Base-by-base conservation (phyloP, 345 rosid species). In the Citrus sp. region DNA sequence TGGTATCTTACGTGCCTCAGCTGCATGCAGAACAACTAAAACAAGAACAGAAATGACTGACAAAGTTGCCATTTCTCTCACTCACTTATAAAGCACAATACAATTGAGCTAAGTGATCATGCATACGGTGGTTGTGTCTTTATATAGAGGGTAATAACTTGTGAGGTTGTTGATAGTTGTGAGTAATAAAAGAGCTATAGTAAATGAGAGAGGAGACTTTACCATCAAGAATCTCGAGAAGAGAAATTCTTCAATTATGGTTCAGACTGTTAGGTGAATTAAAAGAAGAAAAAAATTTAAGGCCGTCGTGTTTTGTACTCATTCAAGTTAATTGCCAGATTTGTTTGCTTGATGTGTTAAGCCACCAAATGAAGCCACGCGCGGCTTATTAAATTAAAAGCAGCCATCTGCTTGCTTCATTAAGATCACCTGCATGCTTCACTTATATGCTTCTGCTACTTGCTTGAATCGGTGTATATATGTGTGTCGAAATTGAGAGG, bases 111-210 rank as follows among this genome's bases (percentile, higher is more conserved):
- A 14, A 66, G 14, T 9, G n/a, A 46, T 12, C 51, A 13, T 54
- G 22, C 22, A 16, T 5, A 42, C 40, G 25, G 10, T 64, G 8
- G 38, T 25, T 70, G 40, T 77, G 81, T 81, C 70, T 78, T 7
- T 86, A 84, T 91, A 90, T 74, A 85, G 74, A 75, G 46, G 67
- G 58, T 54, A 19, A 54, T 54, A 19, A 54, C 22, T 54, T 54
- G 60, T 24, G 51, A 73, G 78, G 84, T 82, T n/a, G 90, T 77
- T 79, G 78, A 81, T 85, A 42, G 95, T 83, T 90, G 90, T 80
- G 85, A 63, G 79, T 82, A 80, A 84, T 87, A 49, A 88, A 86
- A 55, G 67, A 69, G 16, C 61, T 3, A 2, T 2, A 74, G 81
- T 81, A 78, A 85, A 80, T 79, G 78, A 38, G 49, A 46, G 14